Evolutionary conservation across 1,284 basidiomycete species (phyloP), one percentile per base, ranked within the genome.

Genomic region (Cryptococcus sp.): DNA sequence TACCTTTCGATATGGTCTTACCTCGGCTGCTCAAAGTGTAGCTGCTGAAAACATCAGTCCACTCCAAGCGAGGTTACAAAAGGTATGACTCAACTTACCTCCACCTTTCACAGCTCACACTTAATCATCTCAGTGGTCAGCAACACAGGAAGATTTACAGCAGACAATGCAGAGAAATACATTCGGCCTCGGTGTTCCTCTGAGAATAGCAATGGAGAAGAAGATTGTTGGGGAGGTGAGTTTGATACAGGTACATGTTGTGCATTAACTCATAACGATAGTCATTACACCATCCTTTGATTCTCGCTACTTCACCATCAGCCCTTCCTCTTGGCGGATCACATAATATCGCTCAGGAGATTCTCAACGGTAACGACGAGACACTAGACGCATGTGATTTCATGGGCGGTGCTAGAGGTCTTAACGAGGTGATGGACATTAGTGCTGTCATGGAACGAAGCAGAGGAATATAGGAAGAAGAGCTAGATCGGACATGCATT

Each of bases 191-290:
- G 89, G 90, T 64, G 86, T 89, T 38, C 95, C 95, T 4, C 83
- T 96, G 73, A 83, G 93, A 46, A 80, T 86, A 56, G 80, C 95
- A 66, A 98, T 98, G 95, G 95, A 98, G 76, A 83, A 93, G 67
- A 89, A 88, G 80, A 83, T 93, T 48, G 90, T 91, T 13, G 77
- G 83, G 50, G 76, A 84, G 58, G 93, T 93, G 67, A 68, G 86
- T 79, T 23, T 23, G 30, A 46, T 23, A 31, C 10, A 23, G 47
- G 10, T 36, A 49, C 7, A 8, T 37, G 52, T 38, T 15, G 37
- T 34, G 43, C n/a, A 8, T 23, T 10, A 46, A 8, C 44, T 30
- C 44, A 13, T 23, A 41, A 41, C 23, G 8, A 46, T 46, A 46
- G 67, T 66, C 65, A 46, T 60, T 61, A 5, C 72, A 71, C 59